Percentiles rank a stretch among this genome's conserved stretches.
These are phyloP conservation scores for Phascolomyces articulosus DNA, from an alignment of 371 early-diverging fungal genomes.

Conservation along the genomic window DNA sequence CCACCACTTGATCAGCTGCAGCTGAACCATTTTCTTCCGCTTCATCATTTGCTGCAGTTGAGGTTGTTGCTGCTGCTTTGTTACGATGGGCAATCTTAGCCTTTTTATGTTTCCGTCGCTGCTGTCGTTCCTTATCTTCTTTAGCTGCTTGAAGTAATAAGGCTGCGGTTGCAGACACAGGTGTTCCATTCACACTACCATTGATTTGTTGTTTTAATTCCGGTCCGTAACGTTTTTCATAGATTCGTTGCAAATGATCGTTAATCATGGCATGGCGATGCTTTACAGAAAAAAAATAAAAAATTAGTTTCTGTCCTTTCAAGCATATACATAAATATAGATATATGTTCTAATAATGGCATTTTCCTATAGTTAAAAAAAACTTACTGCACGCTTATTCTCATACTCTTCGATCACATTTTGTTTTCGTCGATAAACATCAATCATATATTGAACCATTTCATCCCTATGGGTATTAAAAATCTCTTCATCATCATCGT, in stretches of 20 bases:
- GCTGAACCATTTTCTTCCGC: background rate
- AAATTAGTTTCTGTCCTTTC: too few relatives aligned
- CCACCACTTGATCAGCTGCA: too few relatives aligned
- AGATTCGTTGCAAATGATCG: constrained; percentile 35
- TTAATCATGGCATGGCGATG: constrained; percentile 30
- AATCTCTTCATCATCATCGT: constrained; percentile 41
- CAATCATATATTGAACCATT: constrained; percentile 51
- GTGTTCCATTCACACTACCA: constrained; percentile 6
- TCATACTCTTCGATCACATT: constrained; percentile 45
- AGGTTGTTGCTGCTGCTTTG: background rate
- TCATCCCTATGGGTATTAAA: constrained; percentile 32
- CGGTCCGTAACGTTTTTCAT: constrained; percentile 42
- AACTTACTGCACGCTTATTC: constrained; percentile 40
- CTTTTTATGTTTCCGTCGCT: constrained; percentile 12
- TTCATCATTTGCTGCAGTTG: background rate
- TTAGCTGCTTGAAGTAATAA: constrained; percentile 22
- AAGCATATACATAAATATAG: too few relatives aligned
- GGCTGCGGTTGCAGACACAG: constrained; percentile 10
- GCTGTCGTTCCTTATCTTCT: constrained; percentile 36
- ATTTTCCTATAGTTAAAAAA: background rate
- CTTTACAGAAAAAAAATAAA: constrained; percentile 10
- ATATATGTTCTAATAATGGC: too few relatives aligned
- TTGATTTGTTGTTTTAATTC: constrained; percentile 22
- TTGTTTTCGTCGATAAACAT: constrained; percentile 37
- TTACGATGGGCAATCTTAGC: constrained; percentile 10